phyloP scores from a whole-genome alignment of 1,139 yeast species.

The Geotrichum klebahnii region DNA sequence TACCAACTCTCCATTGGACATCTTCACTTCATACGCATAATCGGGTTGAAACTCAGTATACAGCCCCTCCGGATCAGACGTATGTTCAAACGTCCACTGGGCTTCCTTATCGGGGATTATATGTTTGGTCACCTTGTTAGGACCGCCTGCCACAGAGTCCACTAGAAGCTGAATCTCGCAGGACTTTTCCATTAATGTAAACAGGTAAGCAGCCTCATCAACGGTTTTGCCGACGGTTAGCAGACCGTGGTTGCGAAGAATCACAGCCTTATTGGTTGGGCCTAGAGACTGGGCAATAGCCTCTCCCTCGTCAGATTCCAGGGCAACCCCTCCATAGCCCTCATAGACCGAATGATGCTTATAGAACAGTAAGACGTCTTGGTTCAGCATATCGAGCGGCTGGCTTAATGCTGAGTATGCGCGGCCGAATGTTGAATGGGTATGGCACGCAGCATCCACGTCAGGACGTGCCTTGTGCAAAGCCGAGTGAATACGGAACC shows the following conservation, averaged over 20 bases:
- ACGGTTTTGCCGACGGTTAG: conserved; percentile 73
- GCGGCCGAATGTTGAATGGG: conserved; percentile 71
- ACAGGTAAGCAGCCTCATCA: conserved; percentile 78
- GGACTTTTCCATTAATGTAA: conserved; percentile 60
- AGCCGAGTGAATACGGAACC: conserved; percentile 75
- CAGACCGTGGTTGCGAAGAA: conserved; percentile 74
- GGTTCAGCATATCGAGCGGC: conserved; percentile 73
- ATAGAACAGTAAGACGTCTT: conserved; percentile 68
- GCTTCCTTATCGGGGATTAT: conserved; percentile 64
- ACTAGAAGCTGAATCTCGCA: conserved; percentile 71
- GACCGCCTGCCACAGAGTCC: conserved; percentile 44
- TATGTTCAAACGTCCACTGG: conserved; percentile 57
- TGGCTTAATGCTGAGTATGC: conserved; percentile 70
- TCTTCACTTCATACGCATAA: conserved; percentile 44
- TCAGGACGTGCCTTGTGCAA: conserved; percentile 75
- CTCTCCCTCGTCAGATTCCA: conserved; percentile 67
- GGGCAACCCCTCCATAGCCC: conserved; percentile 76
- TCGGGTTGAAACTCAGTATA: conserved; percentile 75
- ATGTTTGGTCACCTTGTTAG: conserved; percentile 35
- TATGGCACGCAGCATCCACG: conserved; percentile 76
- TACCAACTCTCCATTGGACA: conserved; percentile 28
- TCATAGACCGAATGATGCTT: conserved; percentile 60
- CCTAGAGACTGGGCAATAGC: conserved; percentile 67
- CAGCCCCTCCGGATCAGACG: conserved; percentile 63
- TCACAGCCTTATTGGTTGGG: conserved; percentile 53